A percentile compares a stretch with the other conserved stretches of the same genome.
phyloP scores from a whole-genome alignment of 2,329 filamentous ascomycete species.

The Fusarium sp. region DNA sequence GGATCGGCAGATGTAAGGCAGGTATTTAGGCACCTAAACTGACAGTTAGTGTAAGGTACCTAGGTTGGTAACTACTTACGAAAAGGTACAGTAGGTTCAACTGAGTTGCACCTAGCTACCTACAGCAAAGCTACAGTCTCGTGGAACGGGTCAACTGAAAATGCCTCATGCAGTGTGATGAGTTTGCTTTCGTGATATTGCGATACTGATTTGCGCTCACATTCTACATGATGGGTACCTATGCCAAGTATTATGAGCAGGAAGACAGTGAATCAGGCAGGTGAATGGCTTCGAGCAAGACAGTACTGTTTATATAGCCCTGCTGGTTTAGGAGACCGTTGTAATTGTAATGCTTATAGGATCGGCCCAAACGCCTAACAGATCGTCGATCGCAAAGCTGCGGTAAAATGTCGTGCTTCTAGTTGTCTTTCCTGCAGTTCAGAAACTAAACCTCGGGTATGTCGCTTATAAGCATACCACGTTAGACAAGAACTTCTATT shows the following conservation, averaged over 20 bases:
- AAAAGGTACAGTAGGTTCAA: background rate
- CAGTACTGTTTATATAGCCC: constrained; percentile 3
- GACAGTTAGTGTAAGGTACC: background rate
- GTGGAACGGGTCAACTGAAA: background rate
- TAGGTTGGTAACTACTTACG: too few relatives aligned
- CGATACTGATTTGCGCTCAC: background rate
- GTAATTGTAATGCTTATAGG: background rate
- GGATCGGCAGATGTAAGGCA: constrained; percentile 14
- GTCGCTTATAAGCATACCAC: constrained; percentile 36
- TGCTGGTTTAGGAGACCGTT: background rate
- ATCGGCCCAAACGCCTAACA: background rate
- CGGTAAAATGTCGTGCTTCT: constrained; percentile 21
- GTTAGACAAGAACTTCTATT: constrained; percentile 16
- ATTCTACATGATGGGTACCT: background rate
- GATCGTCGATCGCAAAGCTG: constrained; percentile 24
- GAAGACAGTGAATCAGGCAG: background rate
- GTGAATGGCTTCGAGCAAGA: background rate
- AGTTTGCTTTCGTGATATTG: background rate
- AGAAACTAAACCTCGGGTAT: constrained; percentile 7
- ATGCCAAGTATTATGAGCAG: background rate
- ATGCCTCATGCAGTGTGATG: constrained; percentile 7
- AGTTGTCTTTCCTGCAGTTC: constrained; percentile 4
- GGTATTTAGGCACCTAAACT: too few relatives aligned
- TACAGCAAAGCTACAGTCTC: background rate
- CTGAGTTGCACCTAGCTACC: background rate